Conservation (phyloP, 129 eudicot species). For the Silybum marianum region DNA sequence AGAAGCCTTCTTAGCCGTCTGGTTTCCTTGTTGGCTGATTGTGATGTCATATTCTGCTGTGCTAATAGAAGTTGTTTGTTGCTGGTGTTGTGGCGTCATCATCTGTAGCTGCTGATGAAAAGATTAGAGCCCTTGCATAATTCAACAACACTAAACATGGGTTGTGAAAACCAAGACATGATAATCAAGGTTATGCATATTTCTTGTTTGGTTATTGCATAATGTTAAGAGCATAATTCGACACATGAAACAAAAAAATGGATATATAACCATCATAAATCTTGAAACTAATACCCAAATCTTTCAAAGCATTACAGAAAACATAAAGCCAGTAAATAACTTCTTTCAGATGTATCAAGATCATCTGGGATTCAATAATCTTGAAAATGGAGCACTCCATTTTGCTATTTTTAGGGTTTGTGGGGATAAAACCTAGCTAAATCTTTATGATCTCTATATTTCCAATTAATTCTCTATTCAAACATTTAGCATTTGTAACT, state of each 20-base stretch:
- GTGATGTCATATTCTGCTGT: constrained; percentile 49
- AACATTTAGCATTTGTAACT: constrained; percentile 7
- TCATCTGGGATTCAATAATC: too few relatives aligned
- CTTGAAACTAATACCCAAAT: too few relatives aligned
- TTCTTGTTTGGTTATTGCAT: not conserved
- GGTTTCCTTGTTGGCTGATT: constrained; percentile 87
- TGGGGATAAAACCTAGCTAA: constrained; percentile 20
- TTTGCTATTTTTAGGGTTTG: constrained; percentile 8
- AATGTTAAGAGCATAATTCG: not conserved
- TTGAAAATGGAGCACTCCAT: not conserved
- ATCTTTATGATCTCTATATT: constrained; percentile 8
- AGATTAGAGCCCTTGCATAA: not conserved
- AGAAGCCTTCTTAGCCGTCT: constrained; percentile 84
- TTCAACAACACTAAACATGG: not conserved
- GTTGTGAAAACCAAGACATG: not conserved
- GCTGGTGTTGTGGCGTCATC: too few relatives aligned
- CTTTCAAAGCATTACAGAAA: too few relatives aligned
- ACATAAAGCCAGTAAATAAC: too few relatives aligned
- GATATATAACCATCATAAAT: too few relatives aligned
- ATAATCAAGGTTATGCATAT: not conserved
- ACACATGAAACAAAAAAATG: not conserved
- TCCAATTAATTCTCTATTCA: not conserved
- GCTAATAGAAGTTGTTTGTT: too few relatives aligned
- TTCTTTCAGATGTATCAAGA: too few relatives aligned
- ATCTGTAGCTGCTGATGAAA: too few relatives aligned